A percentile compares a stretch with the other conserved stretches of the same genome.
These are phyloP conservation scores for Ceriops zippeliana DNA, from an alignment of 345 rosid genomes.

Conservation along the genomic window DNA sequence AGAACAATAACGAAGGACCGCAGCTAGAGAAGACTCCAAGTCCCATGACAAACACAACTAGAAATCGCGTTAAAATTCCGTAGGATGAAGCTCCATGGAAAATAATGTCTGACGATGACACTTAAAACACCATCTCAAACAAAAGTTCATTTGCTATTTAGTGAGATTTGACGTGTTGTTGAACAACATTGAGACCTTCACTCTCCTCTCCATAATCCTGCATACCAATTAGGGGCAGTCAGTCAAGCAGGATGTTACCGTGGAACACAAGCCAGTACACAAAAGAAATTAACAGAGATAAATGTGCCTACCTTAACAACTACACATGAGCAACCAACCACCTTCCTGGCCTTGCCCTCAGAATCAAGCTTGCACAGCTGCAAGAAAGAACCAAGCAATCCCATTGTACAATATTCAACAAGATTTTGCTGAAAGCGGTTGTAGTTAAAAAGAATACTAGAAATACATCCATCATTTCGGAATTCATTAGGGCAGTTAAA, in stretches of 20 bases:
- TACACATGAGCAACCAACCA: constrained; percentile 81
- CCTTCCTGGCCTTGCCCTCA: constrained; percentile 86
- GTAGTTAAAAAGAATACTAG: background rate
- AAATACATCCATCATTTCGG: too few species aligned
- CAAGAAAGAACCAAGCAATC: background rate
- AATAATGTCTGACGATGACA: too few species aligned
- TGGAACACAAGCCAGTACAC: background rate
- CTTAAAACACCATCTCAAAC: background rate
- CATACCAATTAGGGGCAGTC: background rate
- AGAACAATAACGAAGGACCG: too few species aligned
- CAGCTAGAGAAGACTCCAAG: too few species aligned
- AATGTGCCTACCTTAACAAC: constrained; percentile 60
- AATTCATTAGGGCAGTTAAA: too few species aligned
- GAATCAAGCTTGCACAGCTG: constrained; percentile 91
- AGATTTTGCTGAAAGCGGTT: background rate
- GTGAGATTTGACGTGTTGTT: constrained; percentile 45
- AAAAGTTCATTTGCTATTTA: constrained; percentile 16
- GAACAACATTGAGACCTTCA: constrained; percentile 48
- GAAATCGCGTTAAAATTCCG: too few species aligned
- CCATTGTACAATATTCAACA: background rate
- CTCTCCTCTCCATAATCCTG: constrained; percentile 69
- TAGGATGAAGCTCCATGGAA: background rate
- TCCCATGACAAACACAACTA: too few species aligned
- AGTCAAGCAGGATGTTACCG: background rate
- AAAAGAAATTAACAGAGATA: background rate